Conservation (phyloP, 139 green algal genomes). For the Micractinium sp. region DNA sequence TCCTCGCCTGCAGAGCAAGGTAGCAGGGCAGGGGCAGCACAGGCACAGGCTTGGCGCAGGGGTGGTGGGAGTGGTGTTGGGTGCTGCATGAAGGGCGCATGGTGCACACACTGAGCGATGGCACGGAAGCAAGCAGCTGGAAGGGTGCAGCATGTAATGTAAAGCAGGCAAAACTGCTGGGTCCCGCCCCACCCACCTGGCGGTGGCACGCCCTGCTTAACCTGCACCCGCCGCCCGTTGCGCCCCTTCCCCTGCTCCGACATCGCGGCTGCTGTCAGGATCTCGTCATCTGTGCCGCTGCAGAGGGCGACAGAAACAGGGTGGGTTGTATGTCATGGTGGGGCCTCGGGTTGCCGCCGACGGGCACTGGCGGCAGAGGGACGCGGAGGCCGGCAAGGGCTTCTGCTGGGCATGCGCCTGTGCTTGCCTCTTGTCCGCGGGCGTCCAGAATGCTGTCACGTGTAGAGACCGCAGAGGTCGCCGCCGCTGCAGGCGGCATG, state of each 20-base stretch:
- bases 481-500: too few species aligned
- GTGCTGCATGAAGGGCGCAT: not conserved
- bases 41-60: not conserved
- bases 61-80: not conserved
- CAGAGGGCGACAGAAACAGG: not conserved
- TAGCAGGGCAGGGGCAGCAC: not conserved
- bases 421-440: not conserved
- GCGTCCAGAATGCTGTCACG: not conserved
- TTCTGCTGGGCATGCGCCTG: not conserved
- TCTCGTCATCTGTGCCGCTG: constrained; percentile 16
- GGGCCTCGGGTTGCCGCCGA: not conserved
- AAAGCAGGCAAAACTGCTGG: not conserved
- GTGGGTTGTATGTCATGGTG: not conserved
- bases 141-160: not conserved
- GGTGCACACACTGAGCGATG: not conserved
- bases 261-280: constrained; percentile 6
- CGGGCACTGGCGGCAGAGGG: not conserved
- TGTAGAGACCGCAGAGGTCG: not conserved
- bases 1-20: not conserved
- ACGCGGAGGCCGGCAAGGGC: not conserved
- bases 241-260: not conserved
- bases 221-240: not conserved
- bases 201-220: not conserved
- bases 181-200: not conserved
- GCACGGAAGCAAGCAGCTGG: not conserved